Base-by-base conservation (phyloP, 2,329 filamentous ascomycete species). In the Aureobasidium musti region DNA sequence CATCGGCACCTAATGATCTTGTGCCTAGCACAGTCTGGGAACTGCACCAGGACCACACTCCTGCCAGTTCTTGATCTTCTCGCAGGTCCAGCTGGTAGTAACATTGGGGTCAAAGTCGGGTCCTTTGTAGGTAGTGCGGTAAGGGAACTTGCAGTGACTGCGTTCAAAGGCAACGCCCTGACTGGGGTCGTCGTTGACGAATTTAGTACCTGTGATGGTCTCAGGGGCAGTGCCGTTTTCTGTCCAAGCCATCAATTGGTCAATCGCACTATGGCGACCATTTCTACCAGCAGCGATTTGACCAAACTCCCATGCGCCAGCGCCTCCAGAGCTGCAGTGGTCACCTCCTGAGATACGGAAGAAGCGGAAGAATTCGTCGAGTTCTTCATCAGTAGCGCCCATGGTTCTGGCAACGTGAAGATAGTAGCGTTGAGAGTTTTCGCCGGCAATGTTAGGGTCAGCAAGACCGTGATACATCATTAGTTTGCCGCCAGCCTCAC, bases 271-370 rank as follows among this genome's bases (percentile, higher is more conserved):
- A 68, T 80, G 75, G 41, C 78, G 73, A 43, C 68, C 70, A 17
- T 67, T 59, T 30, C 69, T 66, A 8, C 73, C 73, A 26, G 63
- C 69, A 10, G 67, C 65, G 68, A 73, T 72, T 74, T 80, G 67
- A 69, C 76, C 78, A 69, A 83, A 77, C 68, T 76, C 77, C 70
- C 79, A 77, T 3, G 80, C 76, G 47, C 81, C 78, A n/a, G 77
- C 74, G 6, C 80, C 80, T 43, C 80, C 81, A 1, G 71, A 69
- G 81, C 79, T 68, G 71, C 84, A 86, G 72, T 86, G 84, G 1
- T 73, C 77, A 75, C 84, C 82, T 7, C 84, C 85, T 67, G 72
- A 81, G 73, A 82, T 82, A 35, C 78, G 78, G 76, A 86, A 86
- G 73, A 79, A 81, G 57, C 83, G 79, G 63, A 80, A 79, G 69